phyloP scores from a whole-genome alignment of 768 basidiomycete species.

The Pulveroboletus sp. region DNA sequence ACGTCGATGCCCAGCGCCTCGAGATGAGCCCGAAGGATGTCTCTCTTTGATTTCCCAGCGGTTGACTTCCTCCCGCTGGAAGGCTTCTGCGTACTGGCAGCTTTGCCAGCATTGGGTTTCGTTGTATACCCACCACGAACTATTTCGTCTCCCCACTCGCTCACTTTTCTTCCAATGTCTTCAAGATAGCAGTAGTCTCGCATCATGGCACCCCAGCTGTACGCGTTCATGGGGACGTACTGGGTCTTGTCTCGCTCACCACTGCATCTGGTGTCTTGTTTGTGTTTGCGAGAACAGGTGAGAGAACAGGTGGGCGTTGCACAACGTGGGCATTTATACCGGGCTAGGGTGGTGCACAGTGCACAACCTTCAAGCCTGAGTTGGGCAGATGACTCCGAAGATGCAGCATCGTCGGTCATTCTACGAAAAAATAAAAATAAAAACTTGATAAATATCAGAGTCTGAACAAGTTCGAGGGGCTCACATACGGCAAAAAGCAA shows the following conservation, averaged over 20 bases:
- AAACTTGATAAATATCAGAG: too few species aligned
- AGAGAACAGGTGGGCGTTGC: constrained; percentile 69
- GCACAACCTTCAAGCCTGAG: constrained; percentile 39
- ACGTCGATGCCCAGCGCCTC: constrained; percentile 67
- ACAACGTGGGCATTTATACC: constrained; percentile 83
- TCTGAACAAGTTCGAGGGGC: neutral
- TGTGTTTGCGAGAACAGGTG: constrained; percentile 68
- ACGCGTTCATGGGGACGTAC: constrained; percentile 80
- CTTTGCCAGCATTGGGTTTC: constrained; percentile 18
- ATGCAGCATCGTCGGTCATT: constrained; percentile 10
- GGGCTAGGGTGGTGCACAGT: constrained; percentile 50
- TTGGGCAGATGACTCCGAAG: constrained; percentile 14
- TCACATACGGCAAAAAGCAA: too few species aligned
- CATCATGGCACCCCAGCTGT: constrained; percentile 86
- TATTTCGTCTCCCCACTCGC: constrained; percentile 72
- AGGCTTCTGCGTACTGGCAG: constrained; percentile 15
- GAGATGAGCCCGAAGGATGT: constrained; percentile 66
- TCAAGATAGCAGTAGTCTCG: constrained; percentile 87
- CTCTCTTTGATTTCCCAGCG: constrained; percentile 51
- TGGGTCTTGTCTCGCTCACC: constrained; percentile 71
- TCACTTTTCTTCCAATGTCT: constrained; percentile 72
- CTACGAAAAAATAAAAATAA: neutral
- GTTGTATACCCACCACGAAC: constrained; percentile 53
- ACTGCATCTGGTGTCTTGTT: constrained; percentile 55
- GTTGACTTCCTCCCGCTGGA: constrained; percentile 28